Evolutionary conservation across 208 protist species (phyloP), one percentile per base, ranked within the genome.

Genomic region (Trypanosomatidae sp.): DNA sequence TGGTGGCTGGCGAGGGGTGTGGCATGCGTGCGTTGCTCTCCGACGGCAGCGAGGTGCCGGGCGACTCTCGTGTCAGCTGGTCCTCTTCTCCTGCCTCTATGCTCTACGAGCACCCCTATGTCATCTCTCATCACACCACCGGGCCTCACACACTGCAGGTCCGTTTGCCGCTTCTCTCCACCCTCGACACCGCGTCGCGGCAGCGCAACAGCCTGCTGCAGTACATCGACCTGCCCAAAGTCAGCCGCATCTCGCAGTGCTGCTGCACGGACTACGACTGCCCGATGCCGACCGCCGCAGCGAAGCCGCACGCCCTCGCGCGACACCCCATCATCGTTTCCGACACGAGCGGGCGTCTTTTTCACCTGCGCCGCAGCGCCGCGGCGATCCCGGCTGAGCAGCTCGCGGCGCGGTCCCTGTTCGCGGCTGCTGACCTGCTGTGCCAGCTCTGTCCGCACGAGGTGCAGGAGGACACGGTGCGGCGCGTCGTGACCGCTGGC

Each of bases 1-100:
- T 94, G 13, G 66, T 88, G 13, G 71, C 77, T 36, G 72, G 69
- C n/a, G 90, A 91, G 2, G 69, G 74, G 15, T 62, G 53, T 2
- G 83, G 83, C 44, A 13, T 80, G n/a, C 90, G 87, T 0, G 77
- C 81, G 5, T 30, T 81, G 19, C 78, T 93, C 12, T 82, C 79
- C 6, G 88, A 95, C 55, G 91, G 91, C 52, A 89, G 80, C 46
- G 68, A 78, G 17, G 84, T 89, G 22, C 81, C 86, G 0, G 88
- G 82, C 56, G 66, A 74, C 49, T 55, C 76, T 72, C 52, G 71
- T 33, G 55, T 79, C 13, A 12, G 36, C 22, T 81, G 74, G 62
- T 13, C 71, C 28, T 47, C 69, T 17, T 53, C 73, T 15, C 80
- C 77, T 43, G 47, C 36, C 25, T 25, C 30, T n/a, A 41, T 90